phyloP scores from a whole-genome alignment of 176 grass and related monocot species.

The Oropetium thomaeum region DNA sequence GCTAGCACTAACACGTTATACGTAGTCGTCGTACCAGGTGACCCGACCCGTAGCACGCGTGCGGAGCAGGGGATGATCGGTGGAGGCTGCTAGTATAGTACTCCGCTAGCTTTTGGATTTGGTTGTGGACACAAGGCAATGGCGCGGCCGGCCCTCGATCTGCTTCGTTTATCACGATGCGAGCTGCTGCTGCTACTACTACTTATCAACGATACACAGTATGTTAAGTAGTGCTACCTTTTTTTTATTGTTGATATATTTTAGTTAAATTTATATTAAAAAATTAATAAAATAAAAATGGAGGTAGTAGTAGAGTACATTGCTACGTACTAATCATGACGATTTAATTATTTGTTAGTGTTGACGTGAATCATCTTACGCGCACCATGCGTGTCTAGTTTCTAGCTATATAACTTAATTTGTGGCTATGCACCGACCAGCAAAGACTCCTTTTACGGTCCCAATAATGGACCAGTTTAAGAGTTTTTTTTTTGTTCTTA shows the following conservation, averaged over 20 bases:
- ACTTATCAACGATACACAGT: no score
- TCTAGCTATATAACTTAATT: no score
- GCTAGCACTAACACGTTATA: no score
- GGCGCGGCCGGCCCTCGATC: not conserved
- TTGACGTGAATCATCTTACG: not conserved
- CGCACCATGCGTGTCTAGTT: not conserved
- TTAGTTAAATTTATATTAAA: no score
- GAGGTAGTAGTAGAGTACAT: no score
- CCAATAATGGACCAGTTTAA: not conserved
- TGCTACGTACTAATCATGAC: not conserved
- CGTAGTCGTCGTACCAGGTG: not conserved
- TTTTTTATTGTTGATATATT: no score
- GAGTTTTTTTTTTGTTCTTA: not conserved
- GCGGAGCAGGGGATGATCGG: not conserved
- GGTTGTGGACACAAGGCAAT: slow-evolving; percentile 7
- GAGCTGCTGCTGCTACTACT: no score
- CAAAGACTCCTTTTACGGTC: not conserved
- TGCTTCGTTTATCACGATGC: not conserved
- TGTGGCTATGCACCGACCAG: slow-evolving; percentile 9
- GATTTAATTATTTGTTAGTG: not conserved
- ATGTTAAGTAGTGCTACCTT: no score
- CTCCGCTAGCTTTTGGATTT: not conserved
- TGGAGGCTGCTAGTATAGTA: no score
- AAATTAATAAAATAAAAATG: no score
- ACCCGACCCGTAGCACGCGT: not conserved